Evolutionary conservation across 768 basidiomycete genomes (phyloP).

Genomic region (Lentinula edodes): DNA sequence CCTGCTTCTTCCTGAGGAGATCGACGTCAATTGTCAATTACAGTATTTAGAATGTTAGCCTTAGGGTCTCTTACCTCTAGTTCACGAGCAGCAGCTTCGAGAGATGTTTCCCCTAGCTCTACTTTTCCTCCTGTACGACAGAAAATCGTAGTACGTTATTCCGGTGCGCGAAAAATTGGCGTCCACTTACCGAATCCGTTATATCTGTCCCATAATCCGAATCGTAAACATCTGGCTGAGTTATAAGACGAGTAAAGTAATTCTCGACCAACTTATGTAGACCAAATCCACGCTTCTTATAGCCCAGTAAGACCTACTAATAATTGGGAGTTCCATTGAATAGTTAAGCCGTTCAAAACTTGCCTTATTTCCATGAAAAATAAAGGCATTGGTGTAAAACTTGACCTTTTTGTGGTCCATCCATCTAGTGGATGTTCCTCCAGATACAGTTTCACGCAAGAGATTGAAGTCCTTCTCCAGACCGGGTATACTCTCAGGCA

Average conservation of each 20-base stretch:
- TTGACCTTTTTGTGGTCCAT: slow-evolving; percentile 31
- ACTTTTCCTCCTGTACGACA: slow-evolving; percentile 60
- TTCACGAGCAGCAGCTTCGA: slow-evolving; percentile 73
- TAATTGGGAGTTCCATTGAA: neutral
- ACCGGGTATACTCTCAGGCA: neutral
- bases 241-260: neutral
- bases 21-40: neutral
- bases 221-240: neutral
- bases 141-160: neutral
- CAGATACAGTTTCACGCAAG: slow-evolving; percentile 8
- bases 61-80: slow-evolving; percentile 37
- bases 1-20: slow-evolving; percentile 74
- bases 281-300: slow-evolving; percentile 79
- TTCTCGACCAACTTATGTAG: slow-evolving; percentile 37
- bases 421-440: slow-evolving; percentile 47
- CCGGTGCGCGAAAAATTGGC: neutral
- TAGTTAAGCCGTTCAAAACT: neutral
- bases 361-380: slow-evolving; percentile 49
- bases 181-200: slow-evolving; percentile 71
- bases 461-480: neutral
- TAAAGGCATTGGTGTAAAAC: slow-evolving; percentile 69
- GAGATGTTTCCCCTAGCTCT: slow-evolving; percentile 63
- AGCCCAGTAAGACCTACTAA: slow-evolving; percentile 60
- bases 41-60: neutral
- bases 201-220: slow-evolving; percentile 38